These are phyloP conservation scores for Hymenoscyphus linearis DNA, from an alignment of 2,329 filamentous ascomycete species.

Conservation along the genomic window DNA sequence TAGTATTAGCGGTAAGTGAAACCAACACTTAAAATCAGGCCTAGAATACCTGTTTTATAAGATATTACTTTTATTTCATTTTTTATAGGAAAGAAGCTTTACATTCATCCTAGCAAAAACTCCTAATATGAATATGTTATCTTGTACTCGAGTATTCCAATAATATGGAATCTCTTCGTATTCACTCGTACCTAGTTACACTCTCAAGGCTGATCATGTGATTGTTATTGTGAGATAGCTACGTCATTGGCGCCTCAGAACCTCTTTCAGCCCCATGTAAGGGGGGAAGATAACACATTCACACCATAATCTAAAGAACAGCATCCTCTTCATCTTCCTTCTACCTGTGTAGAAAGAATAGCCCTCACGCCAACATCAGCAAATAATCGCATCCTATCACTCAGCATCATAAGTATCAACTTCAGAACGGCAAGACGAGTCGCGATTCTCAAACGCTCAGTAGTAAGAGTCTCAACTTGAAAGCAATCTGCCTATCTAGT, in stretches of 20 bases:
- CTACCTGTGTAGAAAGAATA: neutral
- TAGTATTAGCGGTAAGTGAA: too few species aligned
- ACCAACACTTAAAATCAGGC: too few species aligned
- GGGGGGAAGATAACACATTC: neutral
- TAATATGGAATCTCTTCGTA: too few species aligned
- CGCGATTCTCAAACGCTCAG: constrained; percentile 2
- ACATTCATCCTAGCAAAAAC: too few species aligned
- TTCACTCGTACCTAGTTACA: too few species aligned
- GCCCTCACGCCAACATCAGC: constrained; percentile 1
- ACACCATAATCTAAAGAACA: neutral
- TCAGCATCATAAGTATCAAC: neutral
- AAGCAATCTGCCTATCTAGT: neutral
- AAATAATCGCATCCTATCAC: neutral
- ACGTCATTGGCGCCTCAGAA: neutral
- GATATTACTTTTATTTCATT: too few species aligned
- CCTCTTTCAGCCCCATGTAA: neutral
- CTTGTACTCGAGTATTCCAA: too few species aligned
- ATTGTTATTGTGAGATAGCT: neutral
- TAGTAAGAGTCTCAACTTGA: neutral
- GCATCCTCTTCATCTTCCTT: neutral
- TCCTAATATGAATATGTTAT: too few species aligned
- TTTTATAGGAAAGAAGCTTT: too few species aligned
- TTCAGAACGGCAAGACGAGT: constrained; percentile 2
- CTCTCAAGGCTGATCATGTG: neutral
- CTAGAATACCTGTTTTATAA: too few species aligned